A percentile compares a stretch with the other conserved stretches of the same genome.
phyloP scores from a whole-genome alignment of 768 basidiomycete species.

The Boletus speciosus region DNA sequence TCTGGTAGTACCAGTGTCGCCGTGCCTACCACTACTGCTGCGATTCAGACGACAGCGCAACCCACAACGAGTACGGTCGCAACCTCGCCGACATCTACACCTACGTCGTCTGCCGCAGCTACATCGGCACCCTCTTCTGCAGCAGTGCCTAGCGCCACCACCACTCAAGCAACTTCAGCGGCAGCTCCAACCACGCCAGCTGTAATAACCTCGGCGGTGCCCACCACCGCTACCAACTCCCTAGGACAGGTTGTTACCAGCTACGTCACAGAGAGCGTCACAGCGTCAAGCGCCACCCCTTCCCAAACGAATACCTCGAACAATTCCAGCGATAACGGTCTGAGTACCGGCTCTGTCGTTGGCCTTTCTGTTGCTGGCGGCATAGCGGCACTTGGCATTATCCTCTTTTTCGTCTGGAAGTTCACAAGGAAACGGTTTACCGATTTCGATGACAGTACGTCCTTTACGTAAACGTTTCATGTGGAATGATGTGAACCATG shows the following conservation, averaged over 20 bases:
- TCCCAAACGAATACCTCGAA: conserved; percentile 20
- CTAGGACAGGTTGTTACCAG: conserved; percentile 31
- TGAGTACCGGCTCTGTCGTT: conserved; percentile 70
- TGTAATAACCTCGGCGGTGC: conserved; percentile 2
- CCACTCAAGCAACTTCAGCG: conserved; percentile 4
- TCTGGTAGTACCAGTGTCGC: background rate
- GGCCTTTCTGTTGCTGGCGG: conserved; percentile 82
- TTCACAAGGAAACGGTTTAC: conserved; percentile 73
- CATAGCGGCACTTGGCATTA: conserved; percentile 64
- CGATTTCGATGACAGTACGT: conserved; percentile 79
- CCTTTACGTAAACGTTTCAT: conserved; percentile 13
- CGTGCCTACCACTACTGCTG: background rate
- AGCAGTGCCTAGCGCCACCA: background rate
- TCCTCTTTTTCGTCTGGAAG: conserved; percentile 83
- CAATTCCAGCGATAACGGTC: conserved; percentile 30
- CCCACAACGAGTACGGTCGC: background rate
- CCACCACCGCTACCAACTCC: conserved; percentile 28
- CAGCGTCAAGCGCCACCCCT: conserved; percentile 26
- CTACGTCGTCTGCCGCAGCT: conserved; percentile 14
- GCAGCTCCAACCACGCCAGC: background rate
- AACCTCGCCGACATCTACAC: background rate
- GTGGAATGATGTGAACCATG: background rate
- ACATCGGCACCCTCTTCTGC: conserved; percentile 3
- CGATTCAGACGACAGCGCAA: background rate
- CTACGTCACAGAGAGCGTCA: conserved; percentile 7